Base-by-base conservation (phyloP, 306 rosid genomes). In the Trichosanthes cucumerina region DNA sequence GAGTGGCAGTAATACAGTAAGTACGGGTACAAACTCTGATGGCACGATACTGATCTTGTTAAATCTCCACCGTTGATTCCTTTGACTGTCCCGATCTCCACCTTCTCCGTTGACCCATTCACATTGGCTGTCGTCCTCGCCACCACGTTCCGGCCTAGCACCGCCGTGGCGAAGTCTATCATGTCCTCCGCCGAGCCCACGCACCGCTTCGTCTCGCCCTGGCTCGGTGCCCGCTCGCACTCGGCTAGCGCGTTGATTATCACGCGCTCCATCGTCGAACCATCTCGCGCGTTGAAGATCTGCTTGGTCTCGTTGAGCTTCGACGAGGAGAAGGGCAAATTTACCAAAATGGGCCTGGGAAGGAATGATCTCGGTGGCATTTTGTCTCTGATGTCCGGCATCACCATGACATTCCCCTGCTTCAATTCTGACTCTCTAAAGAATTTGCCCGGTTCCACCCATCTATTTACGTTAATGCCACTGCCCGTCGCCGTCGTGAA, bases 1-100 rank as follows among this genome's bases (percentile, higher is more conserved):
- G 91, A 88, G 88, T 95, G 98, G 54, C 98, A 95, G 43, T 95
- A 95, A 76, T 92, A 95, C 54, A 95, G 47, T 57, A 95, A 72
- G 77, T 95, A 91, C 15, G 98, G 96, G 88, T 90, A 95, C 86
- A 95, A 34, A 72, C 91, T 90, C 54, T 91, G 98, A 73, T 95
- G 97, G 82, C 98, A 95, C 0, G 98, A 95, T 1, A 95, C 97
- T 0, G 97, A 89, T 46, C 89, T 49, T 0, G 90, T 92, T 74
- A 89, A 88, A 38, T 82, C 38, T 68, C 98, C 98, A 7, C 96
- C 90, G 88, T 88, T 80, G 79, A 90, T 68, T 2, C 70, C 78
- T 4, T 54, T 80, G 11, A 92, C 96, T 4, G 3, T 77, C 2
- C 97, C 97, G 66, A 92, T 89, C 88, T 81, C 79, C 74, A 95